Evolutionary conservation across 257 asterid genomes (phyloP).

Genomic region (Ajuga chamaepitys): DNA sequence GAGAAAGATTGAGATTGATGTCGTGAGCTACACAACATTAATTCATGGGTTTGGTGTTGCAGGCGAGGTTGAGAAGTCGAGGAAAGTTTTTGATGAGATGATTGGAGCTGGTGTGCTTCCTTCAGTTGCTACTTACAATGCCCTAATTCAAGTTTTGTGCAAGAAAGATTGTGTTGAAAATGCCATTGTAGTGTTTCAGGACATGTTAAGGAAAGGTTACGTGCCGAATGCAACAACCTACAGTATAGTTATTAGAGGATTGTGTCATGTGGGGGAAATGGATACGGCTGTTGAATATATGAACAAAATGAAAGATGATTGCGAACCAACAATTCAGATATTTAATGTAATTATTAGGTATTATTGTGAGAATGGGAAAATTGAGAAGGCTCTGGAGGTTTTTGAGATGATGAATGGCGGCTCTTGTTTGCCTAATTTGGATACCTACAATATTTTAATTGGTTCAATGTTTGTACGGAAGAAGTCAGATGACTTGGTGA

Average conservation of each 20-base stretch:
- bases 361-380: constrained; percentile 76
- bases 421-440: constrained; percentile 70
- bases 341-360: constrained; percentile 69
- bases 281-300: constrained; percentile 60
- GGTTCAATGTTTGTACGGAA: constrained; percentile 77
- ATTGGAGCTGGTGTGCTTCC: constrained; percentile 84
- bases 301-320: constrained; percentile 54
- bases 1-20: constrained; percentile 71
- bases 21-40: constrained; percentile 77
- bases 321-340: constrained; percentile 74
- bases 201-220: constrained; percentile 79
- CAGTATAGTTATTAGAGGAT: constrained; percentile 64
- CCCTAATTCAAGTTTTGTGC: constrained; percentile 80
- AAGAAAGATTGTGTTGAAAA: constrained; percentile 78
- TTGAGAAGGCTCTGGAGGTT: constrained; percentile 65
- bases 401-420: constrained; percentile 59
- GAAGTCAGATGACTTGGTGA: constrained; percentile 60
- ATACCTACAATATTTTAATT: constrained; percentile 78
- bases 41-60: constrained; percentile 81
- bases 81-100: constrained; percentile 68
- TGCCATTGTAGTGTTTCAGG: constrained; percentile 55
- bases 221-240: constrained; percentile 69
- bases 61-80: constrained; percentile 71
- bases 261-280: constrained; percentile 67
- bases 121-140: constrained; percentile 77